These are phyloP conservation scores for Coemansia umbellata DNA, from an alignment of 192 early-diverging fungal species.

Conservation along the genomic window DNA sequence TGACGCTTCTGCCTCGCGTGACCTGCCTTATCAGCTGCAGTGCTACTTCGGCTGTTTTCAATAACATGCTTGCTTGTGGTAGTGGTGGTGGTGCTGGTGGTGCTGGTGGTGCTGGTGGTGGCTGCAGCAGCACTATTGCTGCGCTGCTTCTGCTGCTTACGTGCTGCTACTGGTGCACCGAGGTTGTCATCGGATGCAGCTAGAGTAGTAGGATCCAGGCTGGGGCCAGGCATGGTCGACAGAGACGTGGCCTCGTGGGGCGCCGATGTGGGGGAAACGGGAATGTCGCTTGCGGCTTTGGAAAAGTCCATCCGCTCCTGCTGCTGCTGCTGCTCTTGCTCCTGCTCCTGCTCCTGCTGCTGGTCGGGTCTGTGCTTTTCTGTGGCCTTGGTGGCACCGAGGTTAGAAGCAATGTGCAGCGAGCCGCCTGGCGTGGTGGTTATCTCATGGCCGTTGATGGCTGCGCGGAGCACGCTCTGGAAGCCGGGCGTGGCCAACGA, in stretches of 20 bases:
- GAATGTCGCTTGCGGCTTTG: too few species aligned
- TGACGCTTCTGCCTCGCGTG: too few species aligned
- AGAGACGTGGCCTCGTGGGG: not conserved
- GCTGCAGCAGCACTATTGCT: not conserved
- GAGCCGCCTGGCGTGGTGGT: constrained; percentile 38
- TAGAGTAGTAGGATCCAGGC: not conserved
- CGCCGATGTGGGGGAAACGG: too few species aligned
- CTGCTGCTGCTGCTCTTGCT: not conserved
- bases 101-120: not conserved
- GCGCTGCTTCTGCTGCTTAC: too few species aligned
- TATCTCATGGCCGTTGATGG: constrained; percentile 27
- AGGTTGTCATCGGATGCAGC: too few species aligned
- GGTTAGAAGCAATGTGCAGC: constrained; percentile 11
- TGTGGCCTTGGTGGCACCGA: too few species aligned
- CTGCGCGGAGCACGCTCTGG: constrained; percentile 31
- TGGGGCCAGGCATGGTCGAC: constrained; percentile 5
- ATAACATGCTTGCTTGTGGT: too few species aligned
- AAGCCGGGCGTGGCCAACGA: constrained; percentile 22
- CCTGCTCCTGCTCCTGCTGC: not conserved
- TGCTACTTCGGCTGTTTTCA: too few species aligned
- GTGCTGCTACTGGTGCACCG: too few species aligned
- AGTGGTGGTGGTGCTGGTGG: not conserved
- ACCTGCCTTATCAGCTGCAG: too few species aligned
- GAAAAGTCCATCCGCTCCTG: too few species aligned
- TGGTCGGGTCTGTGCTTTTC: not conserved